Percentiles rank a stretch among this genome's conserved stretches.
Evolutionary conservation across 352 stramenopile genomes (phyloP).

Genomic region (Thalassiosira sp.): DNA sequence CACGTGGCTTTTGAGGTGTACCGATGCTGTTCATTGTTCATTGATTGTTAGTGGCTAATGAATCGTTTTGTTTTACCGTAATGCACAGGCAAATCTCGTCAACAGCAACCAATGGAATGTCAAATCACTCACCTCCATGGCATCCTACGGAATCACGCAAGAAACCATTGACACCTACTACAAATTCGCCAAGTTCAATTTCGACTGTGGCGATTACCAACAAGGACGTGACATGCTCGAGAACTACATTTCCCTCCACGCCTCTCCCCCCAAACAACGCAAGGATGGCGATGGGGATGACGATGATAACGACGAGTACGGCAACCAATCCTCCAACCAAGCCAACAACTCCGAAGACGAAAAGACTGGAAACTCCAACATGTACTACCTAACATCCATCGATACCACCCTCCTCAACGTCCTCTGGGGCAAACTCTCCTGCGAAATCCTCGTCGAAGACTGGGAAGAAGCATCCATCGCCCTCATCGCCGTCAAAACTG

Average conservation of each 20-base stretch:
- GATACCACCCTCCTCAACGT: conserved; percentile 81
- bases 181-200: conserved; percentile 95
- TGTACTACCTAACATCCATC: conserved; percentile 81
- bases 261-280: conserved; percentile 56
- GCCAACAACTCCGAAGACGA: conserved; percentile 50
- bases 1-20: conserved; percentile 13
- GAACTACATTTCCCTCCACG: conserved; percentile 81
- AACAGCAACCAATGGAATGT: conserved; percentile 77
- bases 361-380: conserved; percentile 74
- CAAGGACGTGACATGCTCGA: conserved; percentile 77
- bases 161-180: conserved; percentile 90
- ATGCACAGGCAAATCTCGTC: conserved; percentile 62
- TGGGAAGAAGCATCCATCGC: conserved; percentile 94
- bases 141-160: conserved; percentile 87
- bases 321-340: conserved; percentile 8
- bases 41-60: too few relatives aligned
- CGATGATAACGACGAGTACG: conserved; percentile 54
- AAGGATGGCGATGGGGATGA: conserved; percentile 54
- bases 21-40: too few relatives aligned
- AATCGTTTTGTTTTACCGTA: too few relatives aligned
- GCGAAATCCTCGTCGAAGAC: conserved; percentile 95
- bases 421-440: conserved; percentile 94
- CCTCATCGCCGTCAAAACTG: conserved; percentile 91
- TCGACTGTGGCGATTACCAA: conserved; percentile 96
- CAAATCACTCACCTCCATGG: conserved; percentile 47